A percentile compares a stretch with the other conserved stretches of the same genome.
Evolutionary conservation across 345 rosid species (phyloP).

Genomic region (Mallotus nudiflorus): DNA sequence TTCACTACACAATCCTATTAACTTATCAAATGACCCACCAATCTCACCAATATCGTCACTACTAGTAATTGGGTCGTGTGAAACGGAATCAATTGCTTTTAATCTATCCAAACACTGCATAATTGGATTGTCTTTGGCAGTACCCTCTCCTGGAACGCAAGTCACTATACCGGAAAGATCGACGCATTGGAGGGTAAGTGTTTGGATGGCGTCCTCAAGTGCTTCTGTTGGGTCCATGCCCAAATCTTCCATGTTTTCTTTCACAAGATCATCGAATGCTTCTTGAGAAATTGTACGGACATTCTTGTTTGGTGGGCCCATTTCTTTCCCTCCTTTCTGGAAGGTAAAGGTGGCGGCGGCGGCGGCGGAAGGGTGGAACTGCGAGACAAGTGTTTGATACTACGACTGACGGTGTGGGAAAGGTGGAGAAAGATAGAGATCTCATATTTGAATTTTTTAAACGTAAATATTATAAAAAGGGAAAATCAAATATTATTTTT

Average conservation of each 20-base stretch:
- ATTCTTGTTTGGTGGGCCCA: constrained; percentile 50
- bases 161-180: constrained; percentile 92
- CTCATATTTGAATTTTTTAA: constrained; percentile 5
- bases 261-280: constrained; percentile 81
- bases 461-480: not conserved
- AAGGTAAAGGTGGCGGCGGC: too few species aligned
- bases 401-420: not conserved
- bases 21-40: constrained; percentile 42
- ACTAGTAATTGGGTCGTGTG: constrained; percentile 19
- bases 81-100: constrained; percentile 35
- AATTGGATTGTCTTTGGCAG: constrained; percentile 58
- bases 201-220: constrained; percentile 77
- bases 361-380: not conserved
- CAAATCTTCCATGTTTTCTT: constrained; percentile 83
- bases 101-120: constrained; percentile 60
- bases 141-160: constrained; percentile 67
- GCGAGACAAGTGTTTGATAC: not conserved
- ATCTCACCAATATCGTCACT: constrained; percentile 45
- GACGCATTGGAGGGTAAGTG: constrained; percentile 89
- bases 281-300: constrained; percentile 76
- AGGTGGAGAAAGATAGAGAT: not conserved
- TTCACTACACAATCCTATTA: constrained; percentile 45
- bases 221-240: constrained; percentile 91
- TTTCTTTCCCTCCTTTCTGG: constrained; percentile 5
- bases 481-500: too few species aligned